Percentiles rank a stretch among this genome's conserved stretches.
These are phyloP conservation scores for Phaffomyces opuntiae DNA, from an alignment of 805 yeast species.

Conservation along the genomic window DNA sequence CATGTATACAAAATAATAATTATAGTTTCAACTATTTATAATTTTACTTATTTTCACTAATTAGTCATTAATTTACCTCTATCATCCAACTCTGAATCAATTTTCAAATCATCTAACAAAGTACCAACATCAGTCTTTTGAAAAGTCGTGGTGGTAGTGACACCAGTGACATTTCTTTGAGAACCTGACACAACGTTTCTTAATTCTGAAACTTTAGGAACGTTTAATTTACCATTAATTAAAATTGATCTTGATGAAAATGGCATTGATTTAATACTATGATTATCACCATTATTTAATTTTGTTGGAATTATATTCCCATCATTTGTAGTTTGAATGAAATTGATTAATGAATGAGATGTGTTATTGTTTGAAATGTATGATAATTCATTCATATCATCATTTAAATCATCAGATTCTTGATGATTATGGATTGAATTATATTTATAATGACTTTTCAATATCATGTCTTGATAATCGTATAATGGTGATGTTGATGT, in stretches of 20 bases:
- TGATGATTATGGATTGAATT: neutral
- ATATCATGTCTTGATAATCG: constrained; percentile 14
- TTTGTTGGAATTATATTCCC: neutral
- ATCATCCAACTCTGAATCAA: constrained; percentile 15
- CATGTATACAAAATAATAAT: neutral
- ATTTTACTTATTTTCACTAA: neutral
- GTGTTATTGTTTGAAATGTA: constrained; percentile 8
- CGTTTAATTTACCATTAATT: constrained; percentile 15
- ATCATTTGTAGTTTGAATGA: constrained; percentile 10
- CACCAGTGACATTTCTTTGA: neutral
- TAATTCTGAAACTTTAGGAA: constrained; percentile 22
- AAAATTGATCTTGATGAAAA: constrained; percentile 21
- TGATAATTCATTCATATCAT: constrained; percentile 5
- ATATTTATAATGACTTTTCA: constrained; percentile 19
- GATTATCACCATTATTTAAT: constrained; percentile 7
- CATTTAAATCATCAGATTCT: neutral
- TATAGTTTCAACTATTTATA: neutral
- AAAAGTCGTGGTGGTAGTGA: constrained; percentile 2
- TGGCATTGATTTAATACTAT: constrained; percentile 23
- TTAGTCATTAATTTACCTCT: constrained; percentile 12
- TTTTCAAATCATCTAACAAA: constrained; percentile 16
- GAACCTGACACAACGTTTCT: constrained; percentile 20
- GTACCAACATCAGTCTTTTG: constrained; percentile 19
- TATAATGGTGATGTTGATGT: constrained; percentile 3
- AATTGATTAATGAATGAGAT: constrained; percentile 13